Evolutionary conservation across 805 yeast species (phyloP).

Genomic region (Lachancea nothofagi): DNA sequence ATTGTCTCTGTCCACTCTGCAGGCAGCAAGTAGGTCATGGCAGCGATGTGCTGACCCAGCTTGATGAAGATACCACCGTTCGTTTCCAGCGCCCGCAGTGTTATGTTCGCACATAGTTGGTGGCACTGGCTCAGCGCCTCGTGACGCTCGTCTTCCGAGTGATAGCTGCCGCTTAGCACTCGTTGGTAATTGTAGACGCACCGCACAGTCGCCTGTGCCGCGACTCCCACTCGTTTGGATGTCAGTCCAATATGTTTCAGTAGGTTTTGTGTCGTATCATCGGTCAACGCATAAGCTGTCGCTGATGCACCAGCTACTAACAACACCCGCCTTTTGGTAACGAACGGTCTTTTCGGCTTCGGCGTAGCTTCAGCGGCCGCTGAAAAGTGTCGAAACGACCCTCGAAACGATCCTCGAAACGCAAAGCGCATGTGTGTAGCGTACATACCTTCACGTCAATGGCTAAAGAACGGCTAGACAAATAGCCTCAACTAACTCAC

Average conservation of each 20-base stretch:
- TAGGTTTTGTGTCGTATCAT: slow-evolving; percentile 24
- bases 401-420: background rate
- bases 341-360: slow-evolving; percentile 1
- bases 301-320: slow-evolving; percentile 16
- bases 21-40: slow-evolving; percentile 87
- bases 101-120: slow-evolving; percentile 65
- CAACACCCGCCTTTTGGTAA: slow-evolving; percentile 9
- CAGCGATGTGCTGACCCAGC: slow-evolving; percentile 90
- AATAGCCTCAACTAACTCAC: no score
- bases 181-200: slow-evolving; percentile 70
- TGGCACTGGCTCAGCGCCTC: slow-evolving; percentile 64
- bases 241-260: slow-evolving; percentile 26
- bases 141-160: slow-evolving; percentile 40
- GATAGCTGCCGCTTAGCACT: slow-evolving; percentile 44
- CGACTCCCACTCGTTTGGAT: slow-evolving; percentile 54
- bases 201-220: slow-evolving; percentile 58
- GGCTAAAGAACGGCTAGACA: no score
- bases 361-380: background rate
- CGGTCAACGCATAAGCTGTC: slow-evolving; percentile 21
- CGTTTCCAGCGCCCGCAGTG: slow-evolving; percentile 68
- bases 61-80: slow-evolving; percentile 94
- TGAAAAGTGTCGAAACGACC: slow-evolving; percentile 3
- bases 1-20: slow-evolving; percentile 92
- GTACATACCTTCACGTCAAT: no score
- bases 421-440: no score